phyloP scores from a whole-genome alignment of 2,329 filamentous ascomycete genomes.

The Ilyonectria destructans region DNA sequence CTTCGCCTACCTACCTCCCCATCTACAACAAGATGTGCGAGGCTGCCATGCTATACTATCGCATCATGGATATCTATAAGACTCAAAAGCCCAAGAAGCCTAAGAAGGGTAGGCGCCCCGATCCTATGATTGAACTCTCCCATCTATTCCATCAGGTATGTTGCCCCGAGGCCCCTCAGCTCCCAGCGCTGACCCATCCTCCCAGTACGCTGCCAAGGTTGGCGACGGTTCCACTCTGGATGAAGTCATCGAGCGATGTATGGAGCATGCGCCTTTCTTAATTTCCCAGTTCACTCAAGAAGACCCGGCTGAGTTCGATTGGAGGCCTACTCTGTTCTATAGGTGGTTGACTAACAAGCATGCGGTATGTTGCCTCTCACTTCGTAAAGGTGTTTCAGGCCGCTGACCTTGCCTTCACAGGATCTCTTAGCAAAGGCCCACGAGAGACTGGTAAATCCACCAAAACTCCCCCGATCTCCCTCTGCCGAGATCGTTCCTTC shows the following conservation, averaged over 20 bases:
- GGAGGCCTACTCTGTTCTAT: constrained; percentile 64
- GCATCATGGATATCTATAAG: constrained; percentile 71
- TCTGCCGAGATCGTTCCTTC: constrained; percentile 33
- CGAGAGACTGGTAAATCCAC: constrained; percentile 43
- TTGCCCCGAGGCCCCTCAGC: background rate
- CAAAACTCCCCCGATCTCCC: constrained; percentile 35
- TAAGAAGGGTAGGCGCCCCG: constrained; percentile 51
- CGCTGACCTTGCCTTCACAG: constrained; percentile 38
- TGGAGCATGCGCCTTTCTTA: constrained; percentile 67
- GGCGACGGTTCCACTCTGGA: constrained; percentile 69
- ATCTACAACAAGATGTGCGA: constrained; percentile 75
- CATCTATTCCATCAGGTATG: constrained; percentile 54
- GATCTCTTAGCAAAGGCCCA: constrained; percentile 46
- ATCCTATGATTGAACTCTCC: constrained; percentile 49
- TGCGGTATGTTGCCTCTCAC: constrained; percentile 53
- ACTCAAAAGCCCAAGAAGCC: constrained; percentile 51
- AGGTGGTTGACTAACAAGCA: constrained; percentile 63
- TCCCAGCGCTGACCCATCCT: constrained; percentile 17
- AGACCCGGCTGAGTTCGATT: constrained; percentile 53
- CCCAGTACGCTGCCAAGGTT: constrained; percentile 65
- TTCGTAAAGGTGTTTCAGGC: background rate
- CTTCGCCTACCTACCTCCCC: constrained; percentile 69
- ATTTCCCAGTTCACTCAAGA: constrained; percentile 67
- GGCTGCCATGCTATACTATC: constrained; percentile 77
- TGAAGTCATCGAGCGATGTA: constrained; percentile 65